phyloP scores from a whole-genome alignment of 1,139 yeast species.

The Nakaseomyces kungkrabaensis region DNA sequence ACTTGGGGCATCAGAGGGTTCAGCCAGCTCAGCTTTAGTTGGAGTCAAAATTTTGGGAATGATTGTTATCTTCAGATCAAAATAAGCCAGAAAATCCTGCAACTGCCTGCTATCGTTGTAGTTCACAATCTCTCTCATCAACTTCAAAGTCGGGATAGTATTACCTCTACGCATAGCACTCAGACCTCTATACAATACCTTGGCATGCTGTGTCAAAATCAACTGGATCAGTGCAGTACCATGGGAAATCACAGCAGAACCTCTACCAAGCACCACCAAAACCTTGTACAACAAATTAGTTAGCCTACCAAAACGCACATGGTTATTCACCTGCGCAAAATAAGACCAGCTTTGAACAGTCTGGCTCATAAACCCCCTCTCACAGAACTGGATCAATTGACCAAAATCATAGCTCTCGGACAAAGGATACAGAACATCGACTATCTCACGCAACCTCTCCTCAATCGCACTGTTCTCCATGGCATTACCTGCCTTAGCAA shows the following conservation, averaged over 20 bases:
- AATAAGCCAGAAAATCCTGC: slow-evolving; percentile 50
- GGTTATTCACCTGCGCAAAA: slow-evolving; percentile 54
- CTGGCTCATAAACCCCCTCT: slow-evolving; percentile 31
- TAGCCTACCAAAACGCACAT: slow-evolving; percentile 37
- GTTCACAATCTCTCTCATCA: slow-evolving; percentile 44
- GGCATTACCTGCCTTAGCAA: neutral
- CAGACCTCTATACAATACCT: slow-evolving; percentile 60
- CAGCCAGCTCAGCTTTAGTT: slow-evolving; percentile 37
- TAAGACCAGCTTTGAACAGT: slow-evolving; percentile 51
- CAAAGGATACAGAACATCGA: neutral
- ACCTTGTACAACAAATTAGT: slow-evolving; percentile 29
- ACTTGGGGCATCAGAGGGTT: slow-evolving; percentile 9
- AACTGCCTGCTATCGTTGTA: slow-evolving; percentile 43
- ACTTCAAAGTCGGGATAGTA: slow-evolving; percentile 50
- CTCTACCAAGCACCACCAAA: slow-evolving; percentile 14
- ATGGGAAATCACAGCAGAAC: slow-evolving; percentile 16
- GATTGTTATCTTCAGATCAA: slow-evolving; percentile 57
- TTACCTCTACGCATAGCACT: slow-evolving; percentile 47
- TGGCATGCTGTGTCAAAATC: slow-evolving; percentile 46
- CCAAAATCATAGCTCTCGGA: neutral
- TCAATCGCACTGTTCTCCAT: neutral
- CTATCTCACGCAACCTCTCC: neutral
- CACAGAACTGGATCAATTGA: slow-evolving; percentile 26
- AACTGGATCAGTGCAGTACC: slow-evolving; percentile 40
- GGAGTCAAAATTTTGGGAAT: slow-evolving; percentile 56